Percentiles rank a stretch among this genome's conserved stretches.
Conservation (phyloP, 768 basidiomycete genomes). For the Leucogyrophana mollusca region DNA sequence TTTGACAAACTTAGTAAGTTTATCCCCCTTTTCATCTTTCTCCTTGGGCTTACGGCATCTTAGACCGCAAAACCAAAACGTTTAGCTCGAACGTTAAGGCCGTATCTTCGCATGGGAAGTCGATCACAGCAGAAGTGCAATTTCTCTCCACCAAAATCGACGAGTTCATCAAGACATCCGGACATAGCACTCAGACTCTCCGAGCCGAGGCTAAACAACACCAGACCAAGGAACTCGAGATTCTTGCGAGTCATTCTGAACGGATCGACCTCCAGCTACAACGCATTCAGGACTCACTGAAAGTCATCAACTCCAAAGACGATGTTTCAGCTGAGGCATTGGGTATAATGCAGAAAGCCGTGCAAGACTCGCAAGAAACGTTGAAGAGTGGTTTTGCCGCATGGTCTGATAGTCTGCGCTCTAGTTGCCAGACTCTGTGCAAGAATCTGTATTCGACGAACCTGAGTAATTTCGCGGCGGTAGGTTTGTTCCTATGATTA, state of each 20-base stretch:
- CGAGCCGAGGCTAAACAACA: slow-evolving; percentile 56
- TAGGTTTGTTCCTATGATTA: slow-evolving; percentile 21
- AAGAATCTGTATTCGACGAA: slow-evolving; percentile 43
- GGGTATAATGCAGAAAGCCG: slow-evolving; percentile 40
- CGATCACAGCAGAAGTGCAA: slow-evolving; percentile 53
- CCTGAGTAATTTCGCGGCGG: slow-evolving; percentile 44
- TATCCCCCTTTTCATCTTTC: not conserved
- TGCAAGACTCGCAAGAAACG: slow-evolving; percentile 52
- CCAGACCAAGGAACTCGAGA: slow-evolving; percentile 54
- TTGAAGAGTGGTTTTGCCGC: slow-evolving; percentile 49
- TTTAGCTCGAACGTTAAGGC: slow-evolving; percentile 64
- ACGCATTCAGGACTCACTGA: slow-evolving; percentile 50
- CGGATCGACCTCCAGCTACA: slow-evolving; percentile 59
- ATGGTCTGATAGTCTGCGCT: slow-evolving; percentile 57
- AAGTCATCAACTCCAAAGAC: slow-evolving; percentile 56
- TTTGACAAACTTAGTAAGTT: slow-evolving; percentile 82
- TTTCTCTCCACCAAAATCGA: slow-evolving; percentile 57
- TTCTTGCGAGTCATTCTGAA: slow-evolving; percentile 47
- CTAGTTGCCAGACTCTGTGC: slow-evolving; percentile 47
- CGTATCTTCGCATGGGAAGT: slow-evolving; percentile 61
- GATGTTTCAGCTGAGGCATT: slow-evolving; percentile 53
- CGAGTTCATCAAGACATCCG: slow-evolving; percentile 57
- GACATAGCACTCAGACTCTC: slow-evolving; percentile 52
- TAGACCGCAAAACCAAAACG: slow-evolving; percentile 73
- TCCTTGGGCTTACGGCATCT: slow-evolving; percentile 7